Evolutionary conservation across 768 basidiomycete species (phyloP).

Genomic region (Xerocomus spinulosus): DNA sequence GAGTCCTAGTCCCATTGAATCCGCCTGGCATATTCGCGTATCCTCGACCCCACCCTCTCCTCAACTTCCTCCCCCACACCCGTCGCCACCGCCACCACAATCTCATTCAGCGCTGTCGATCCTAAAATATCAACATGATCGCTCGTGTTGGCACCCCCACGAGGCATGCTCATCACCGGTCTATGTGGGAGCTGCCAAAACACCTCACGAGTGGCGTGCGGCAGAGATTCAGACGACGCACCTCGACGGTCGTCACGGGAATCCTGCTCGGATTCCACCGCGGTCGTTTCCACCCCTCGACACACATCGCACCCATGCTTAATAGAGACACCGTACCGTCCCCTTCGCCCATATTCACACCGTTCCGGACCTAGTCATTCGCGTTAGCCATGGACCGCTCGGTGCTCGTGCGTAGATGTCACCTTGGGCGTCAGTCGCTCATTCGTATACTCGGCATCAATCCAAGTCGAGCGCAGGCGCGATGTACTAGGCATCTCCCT

Average conservation of each 20-base stretch:
- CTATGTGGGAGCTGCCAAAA: slow-evolving; percentile 68
- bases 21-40: slow-evolving; percentile 66
- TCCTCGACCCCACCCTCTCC: slow-evolving; percentile 70
- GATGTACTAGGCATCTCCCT: slow-evolving; percentile 12
- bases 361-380: slow-evolving; percentile 56
- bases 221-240: slow-evolving; percentile 30
- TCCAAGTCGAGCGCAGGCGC: slow-evolving; percentile 60
- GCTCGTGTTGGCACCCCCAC: slow-evolving; percentile 89
- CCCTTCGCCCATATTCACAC: slow-evolving; percentile 91
- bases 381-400: background rate
- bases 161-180: slow-evolving; percentile 64
- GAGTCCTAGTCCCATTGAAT: slow-evolving; percentile 70
- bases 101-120: slow-evolving; percentile 77
- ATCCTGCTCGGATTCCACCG: slow-evolving; percentile 94
- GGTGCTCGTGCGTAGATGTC: background rate
- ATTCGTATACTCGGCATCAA: slow-evolving; percentile 78
- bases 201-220: background rate
- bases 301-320: slow-evolving; percentile 93
- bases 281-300: slow-evolving; percentile 86
- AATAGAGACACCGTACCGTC: slow-evolving; percentile 89
- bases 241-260: slow-evolving; percentile 81
- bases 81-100: slow-evolving; percentile 86
- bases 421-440: slow-evolving; percentile 57
- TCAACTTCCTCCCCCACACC: slow-evolving; percentile 71
- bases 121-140: slow-evolving; percentile 88